Conservation (phyloP, 441 rosid species). For the Populus trichocarpa region DNA sequence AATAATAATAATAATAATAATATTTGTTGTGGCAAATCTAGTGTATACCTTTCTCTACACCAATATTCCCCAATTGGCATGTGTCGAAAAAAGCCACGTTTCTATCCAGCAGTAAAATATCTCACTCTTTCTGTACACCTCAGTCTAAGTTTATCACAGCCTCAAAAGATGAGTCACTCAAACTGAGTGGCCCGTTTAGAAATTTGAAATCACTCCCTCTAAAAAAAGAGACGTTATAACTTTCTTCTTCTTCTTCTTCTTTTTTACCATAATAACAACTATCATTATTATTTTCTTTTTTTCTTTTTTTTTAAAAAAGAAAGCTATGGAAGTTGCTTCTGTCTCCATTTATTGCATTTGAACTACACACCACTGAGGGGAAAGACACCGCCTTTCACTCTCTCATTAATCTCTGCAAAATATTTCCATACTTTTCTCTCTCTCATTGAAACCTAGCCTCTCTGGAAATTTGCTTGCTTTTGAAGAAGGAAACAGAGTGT, state of each 20-base stretch:
- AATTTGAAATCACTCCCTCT: constrained; percentile 52
- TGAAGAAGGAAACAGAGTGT: constrained; percentile 11
- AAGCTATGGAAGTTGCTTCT: constrained; percentile 7
- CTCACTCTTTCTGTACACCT: neutral
- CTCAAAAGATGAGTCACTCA: neutral
- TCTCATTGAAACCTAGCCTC: neutral
- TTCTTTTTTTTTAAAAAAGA: constrained; percentile 13
- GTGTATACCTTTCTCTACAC: neutral
- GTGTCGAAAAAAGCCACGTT: neutral
- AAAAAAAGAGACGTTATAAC: constrained; percentile 44
- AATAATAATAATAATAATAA: no score
- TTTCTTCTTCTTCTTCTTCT: neutral
- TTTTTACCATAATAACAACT: neutral
- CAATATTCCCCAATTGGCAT: neutral
- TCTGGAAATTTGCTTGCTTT: constrained; percentile 1
- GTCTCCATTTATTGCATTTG: constrained; percentile 36
- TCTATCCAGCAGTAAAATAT: neutral
- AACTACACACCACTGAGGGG: constrained; percentile 12
- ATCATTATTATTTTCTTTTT: neutral
- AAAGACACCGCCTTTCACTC: constrained; percentile 11
- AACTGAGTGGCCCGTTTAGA: constrained; percentile 23
- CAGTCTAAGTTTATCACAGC: neutral
- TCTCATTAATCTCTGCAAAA: constrained; percentile 14
- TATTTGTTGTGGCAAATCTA: no score
- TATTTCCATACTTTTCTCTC: neutral